Conservation (phyloP, 2,329 filamentous ascomycete genomes). For the Pestalotiopsis sp. region DNA sequence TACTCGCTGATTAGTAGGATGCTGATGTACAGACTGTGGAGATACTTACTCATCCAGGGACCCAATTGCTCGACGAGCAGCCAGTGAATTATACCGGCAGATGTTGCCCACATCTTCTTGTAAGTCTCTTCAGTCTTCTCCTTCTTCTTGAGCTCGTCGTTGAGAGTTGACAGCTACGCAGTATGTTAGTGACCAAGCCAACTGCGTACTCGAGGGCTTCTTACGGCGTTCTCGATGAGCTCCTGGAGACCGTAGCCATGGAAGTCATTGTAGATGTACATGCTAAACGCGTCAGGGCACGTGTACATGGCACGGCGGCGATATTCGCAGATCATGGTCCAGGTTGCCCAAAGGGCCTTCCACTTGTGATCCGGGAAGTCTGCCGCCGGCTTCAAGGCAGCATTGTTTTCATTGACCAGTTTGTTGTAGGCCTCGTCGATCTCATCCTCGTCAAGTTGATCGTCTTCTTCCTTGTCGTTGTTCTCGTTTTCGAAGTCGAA, state of each 20-base stretch:
- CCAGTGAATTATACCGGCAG: slow-evolving; percentile 23
- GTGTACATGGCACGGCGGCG: slow-evolving; percentile 21
- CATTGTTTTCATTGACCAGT: slow-evolving; percentile 15
- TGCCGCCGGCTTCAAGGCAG: slow-evolving; percentile 10
- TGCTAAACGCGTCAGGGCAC: slow-evolving; percentile 30
- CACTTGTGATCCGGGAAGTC: slow-evolving; percentile 13
- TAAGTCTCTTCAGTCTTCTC: slow-evolving; percentile 20
- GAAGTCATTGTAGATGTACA: slow-evolving; percentile 34
- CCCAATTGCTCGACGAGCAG: slow-evolving; percentile 19
- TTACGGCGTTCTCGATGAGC: slow-evolving; percentile 32
- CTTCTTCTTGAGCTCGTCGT: slow-evolving; percentile 25
- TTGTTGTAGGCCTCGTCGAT: slow-evolving; percentile 20
- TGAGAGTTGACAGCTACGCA: slow-evolving; percentile 15
- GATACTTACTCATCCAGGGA: slow-evolving; percentile 23
- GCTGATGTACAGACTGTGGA: background rate
- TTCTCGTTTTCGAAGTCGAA: slow-evolving; percentile 27
- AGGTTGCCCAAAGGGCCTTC: slow-evolving; percentile 22
- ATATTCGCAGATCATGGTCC: slow-evolving; percentile 21
- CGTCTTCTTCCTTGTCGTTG: slow-evolving; percentile 21
- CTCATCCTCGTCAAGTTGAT: slow-evolving; percentile 23
- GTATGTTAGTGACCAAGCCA: background rate
- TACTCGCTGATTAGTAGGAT: background rate
- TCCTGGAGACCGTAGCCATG: slow-evolving; percentile 31
- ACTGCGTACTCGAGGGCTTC: background rate
- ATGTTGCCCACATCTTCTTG: slow-evolving; percentile 25